These are phyloP conservation scores for Trichoderma breve DNA, from an alignment of 2,329 filamentous ascomycete species.

Conservation along the genomic window DNA sequence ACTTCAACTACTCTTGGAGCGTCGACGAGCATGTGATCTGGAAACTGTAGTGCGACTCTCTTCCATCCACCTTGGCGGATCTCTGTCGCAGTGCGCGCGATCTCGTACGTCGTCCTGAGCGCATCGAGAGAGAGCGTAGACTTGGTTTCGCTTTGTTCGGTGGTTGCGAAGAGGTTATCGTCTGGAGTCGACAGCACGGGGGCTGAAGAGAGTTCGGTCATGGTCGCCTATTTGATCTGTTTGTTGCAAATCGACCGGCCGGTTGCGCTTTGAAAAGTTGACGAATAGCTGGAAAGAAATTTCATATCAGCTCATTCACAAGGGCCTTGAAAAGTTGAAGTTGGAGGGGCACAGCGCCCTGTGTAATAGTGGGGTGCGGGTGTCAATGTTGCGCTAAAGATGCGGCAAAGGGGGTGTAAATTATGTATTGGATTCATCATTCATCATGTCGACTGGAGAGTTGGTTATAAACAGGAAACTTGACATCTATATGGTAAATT, in stretches of 20 bases:
- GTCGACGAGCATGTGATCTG: constrained; percentile 87
- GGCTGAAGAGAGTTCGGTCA: constrained; percentile 51
- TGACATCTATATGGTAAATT: background rate
- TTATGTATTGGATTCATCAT: background rate
- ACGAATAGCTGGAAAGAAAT: constrained; percentile 7
- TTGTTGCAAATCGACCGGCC: background rate
- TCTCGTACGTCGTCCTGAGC: constrained; percentile 77
- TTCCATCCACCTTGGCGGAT: constrained; percentile 70
- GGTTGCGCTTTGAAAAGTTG: background rate
- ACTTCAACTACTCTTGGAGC: constrained; percentile 74
- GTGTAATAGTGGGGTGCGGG: constrained; percentile 34
- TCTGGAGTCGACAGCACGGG: constrained; percentile 65
- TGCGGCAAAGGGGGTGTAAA: background rate
- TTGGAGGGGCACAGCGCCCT: constrained; percentile 20
- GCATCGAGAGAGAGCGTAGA: constrained; percentile 59
- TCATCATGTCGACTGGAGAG: background rate
- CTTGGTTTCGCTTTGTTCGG: constrained; percentile 37
- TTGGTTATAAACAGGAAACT: background rate
- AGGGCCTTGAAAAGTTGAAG: background rate
- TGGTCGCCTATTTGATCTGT: constrained; percentile 27
- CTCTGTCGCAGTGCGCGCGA: constrained; percentile 73
- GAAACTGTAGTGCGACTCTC: constrained; percentile 89
- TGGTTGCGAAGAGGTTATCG: constrained; percentile 56
- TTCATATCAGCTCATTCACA: constrained; percentile 3
- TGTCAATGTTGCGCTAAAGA: constrained; percentile 19